These are phyloP conservation scores for Protomyces pachydermus DNA, from an alignment of 1,139 yeast genomes.

Conservation along the genomic window DNA sequence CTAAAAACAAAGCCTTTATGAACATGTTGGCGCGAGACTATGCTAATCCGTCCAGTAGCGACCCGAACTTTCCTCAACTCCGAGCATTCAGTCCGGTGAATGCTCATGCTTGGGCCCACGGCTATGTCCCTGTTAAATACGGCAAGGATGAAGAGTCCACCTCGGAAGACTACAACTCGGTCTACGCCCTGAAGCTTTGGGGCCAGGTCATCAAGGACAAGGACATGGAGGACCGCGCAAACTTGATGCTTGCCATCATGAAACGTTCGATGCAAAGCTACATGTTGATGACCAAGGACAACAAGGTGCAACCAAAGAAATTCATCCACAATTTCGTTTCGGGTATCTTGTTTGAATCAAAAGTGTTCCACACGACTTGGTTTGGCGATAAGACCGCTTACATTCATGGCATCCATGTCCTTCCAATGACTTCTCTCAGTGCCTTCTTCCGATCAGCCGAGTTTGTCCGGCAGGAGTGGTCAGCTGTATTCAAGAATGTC, in stretches of 20 bases:
- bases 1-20: slow-evolving; percentile 58
- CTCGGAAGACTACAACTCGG: slow-evolving; percentile 59
- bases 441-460: slow-evolving; percentile 5
- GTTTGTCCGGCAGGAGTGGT: slow-evolving; percentile 5
- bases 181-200: slow-evolving; percentile 83
- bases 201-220: slow-evolving; percentile 64
- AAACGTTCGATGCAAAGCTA: slow-evolving; percentile 59
- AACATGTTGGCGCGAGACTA: slow-evolving; percentile 66
- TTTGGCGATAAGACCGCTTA: slow-evolving; percentile 73
- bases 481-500: not conserved
- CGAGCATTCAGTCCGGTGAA: slow-evolving; percentile 74
- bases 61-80: slow-evolving; percentile 67
- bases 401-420: slow-evolving; percentile 79
- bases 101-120: slow-evolving; percentile 85
- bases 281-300: slow-evolving; percentile 54
- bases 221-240: slow-evolving; percentile 70
- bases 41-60: slow-evolving; percentile 63
- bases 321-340: slow-evolving; percentile 62
- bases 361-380: slow-evolving; percentile 85
- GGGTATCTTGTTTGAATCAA: slow-evolving; percentile 48
- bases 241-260: slow-evolving; percentile 64
- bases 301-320: slow-evolving; percentile 55
- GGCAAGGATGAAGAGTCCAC: slow-evolving; percentile 78
- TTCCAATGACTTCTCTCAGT: slow-evolving; percentile 14
- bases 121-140: slow-evolving; percentile 62